Evolutionary conservation across 108 stramenopile species (phyloP), one percentile per base, ranked within the genome.

Genomic region (Nitzschia putrida): DNA sequence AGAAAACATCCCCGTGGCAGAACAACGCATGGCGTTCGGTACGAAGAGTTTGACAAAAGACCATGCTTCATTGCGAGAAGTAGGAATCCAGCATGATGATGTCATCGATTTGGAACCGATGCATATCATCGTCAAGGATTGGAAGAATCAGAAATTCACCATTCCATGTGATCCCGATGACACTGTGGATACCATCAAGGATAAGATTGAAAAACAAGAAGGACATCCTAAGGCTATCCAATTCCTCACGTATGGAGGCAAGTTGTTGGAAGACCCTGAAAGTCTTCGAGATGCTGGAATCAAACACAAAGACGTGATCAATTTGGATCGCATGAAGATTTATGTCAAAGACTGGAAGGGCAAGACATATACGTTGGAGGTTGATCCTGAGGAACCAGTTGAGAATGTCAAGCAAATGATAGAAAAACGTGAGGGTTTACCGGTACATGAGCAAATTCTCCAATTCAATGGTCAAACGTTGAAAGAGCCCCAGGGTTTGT

Each of bases 301-400:
- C 20, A 43, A 66, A 11, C 57, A 76, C 37, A 58, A 58, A 10
- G 68, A 69, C 26, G 67, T 58, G 9, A 49, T 76, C 60, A 58
- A 64, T 64, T 45, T 76, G 21, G 68, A 53, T 22, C 61, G 44
- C 16, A 76, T 76, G 61, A 69, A 68, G 18, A 42, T 76, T 6
- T 64, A 55, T 34, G 75, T 76, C 39, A 49, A 52, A 10, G 67
- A 60, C n/a, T 51, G 47, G 26, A 63, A 64, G 45, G 75, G 75
- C 20, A 76, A 76, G 25, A 58, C 38, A 12, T 76, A 47, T 25
- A 51, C 66, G n/a, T 54, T 76, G 34, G 61, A 76, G 50, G 75
- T 76, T 9, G 68, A 69, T 49, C 75, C 68, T 2, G 61, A 76
- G 6, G 75, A 76, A 64, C 0, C 14, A 1, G 49, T 76, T 9